phyloP scores from a whole-genome alignment of 805 yeast species.

The Hanseniaspora opuntiae region DNA sequence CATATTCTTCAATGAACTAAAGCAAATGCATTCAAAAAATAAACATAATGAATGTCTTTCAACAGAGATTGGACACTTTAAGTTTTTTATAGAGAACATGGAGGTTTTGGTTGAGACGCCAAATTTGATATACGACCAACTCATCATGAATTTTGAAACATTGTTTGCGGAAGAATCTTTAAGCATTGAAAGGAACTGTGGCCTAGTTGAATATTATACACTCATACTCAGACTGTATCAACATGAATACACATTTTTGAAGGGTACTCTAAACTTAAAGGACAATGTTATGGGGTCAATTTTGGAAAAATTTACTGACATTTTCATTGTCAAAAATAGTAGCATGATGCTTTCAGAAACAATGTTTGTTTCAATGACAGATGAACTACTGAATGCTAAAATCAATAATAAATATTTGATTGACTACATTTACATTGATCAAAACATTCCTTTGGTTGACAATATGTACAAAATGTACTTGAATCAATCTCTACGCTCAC shows the following conservation, averaged over 20 bases:
- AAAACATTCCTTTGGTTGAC: not conserved
- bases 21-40: not conserved
- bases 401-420: not conserved
- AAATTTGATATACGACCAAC: not conserved
- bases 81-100: not conserved
- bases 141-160: not conserved
- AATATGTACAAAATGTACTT: not conserved
- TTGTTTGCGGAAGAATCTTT: not conserved
- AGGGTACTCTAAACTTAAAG: not conserved
- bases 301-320: not conserved
- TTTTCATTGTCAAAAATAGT: not conserved
- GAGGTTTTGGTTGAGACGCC: not conserved
- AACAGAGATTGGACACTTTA: too few species aligned
- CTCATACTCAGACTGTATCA: not conserved
- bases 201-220: not conserved
- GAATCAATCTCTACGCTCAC: not conserved
- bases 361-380: not conserved
- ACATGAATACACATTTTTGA: not conserved
- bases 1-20: not conserved
- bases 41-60: too few species aligned
- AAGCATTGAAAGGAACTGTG: not conserved
- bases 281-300: not conserved
- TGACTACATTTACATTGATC: constrained; percentile 2
- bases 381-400: not conserved
- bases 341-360: not conserved